These are phyloP conservation scores for Leccinum imitatum DNA, from an alignment of 768 basidiomycete genomes.

Conservation along the genomic window DNA sequence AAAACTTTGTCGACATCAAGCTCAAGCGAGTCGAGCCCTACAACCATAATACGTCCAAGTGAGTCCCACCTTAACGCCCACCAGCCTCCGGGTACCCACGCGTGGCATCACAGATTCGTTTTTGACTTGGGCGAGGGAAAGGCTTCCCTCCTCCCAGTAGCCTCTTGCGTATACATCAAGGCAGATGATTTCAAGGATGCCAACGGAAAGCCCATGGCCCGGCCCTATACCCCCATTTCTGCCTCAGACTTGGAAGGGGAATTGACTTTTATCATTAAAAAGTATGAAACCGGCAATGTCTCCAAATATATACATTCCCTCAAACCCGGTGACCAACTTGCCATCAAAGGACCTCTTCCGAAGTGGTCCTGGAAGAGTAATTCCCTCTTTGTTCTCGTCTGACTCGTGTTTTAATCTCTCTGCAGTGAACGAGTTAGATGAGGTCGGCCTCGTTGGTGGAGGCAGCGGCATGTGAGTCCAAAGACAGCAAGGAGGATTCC, in stretches of 20 bases:
- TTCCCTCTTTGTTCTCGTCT: conserved; percentile 1
- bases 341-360: conserved; percentile 87
- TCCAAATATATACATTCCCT: conserved; percentile 81
- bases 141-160: conserved; percentile 74
- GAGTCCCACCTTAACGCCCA: conserved; percentile 19
- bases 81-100: not conserved
- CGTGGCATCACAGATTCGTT: conserved; percentile 50
- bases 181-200: conserved; percentile 66
- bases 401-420: conserved; percentile 2
- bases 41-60: conserved; percentile 93
- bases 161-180: conserved; percentile 78
- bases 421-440: conserved; percentile 79
- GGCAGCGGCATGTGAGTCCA: conserved; percentile 83
- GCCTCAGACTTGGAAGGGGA: conserved; percentile 72
- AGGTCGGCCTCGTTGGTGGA: conserved; percentile 88
- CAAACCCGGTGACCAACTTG: conserved; percentile 78
- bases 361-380: conserved; percentile 87
- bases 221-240: conserved; percentile 94
- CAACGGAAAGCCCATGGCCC: conserved; percentile 85
- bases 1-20: conserved; percentile 77
- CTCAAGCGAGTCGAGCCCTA: conserved; percentile 80
- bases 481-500: not conserved
- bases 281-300: conserved; percentile 77
- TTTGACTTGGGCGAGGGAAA: conserved; percentile 81
- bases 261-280: conserved; percentile 81